Conservation (phyloP, 257 asterid genomes). For the Mentha longifolia region DNA sequence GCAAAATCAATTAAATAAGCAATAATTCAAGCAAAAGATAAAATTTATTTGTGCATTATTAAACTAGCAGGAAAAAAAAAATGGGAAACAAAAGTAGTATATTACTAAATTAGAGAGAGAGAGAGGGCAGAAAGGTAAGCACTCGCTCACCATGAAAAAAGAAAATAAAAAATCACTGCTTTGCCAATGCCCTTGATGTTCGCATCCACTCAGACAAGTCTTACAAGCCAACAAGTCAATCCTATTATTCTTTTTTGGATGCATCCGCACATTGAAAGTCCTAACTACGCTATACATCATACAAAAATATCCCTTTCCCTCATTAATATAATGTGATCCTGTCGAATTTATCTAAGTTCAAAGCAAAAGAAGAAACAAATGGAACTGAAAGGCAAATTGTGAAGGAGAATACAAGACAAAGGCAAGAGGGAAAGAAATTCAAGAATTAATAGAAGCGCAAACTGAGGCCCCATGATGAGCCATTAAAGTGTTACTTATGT, state of each 20-base stretch:
- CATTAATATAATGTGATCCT: too few relatives aligned
- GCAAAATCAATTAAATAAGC: conserved; percentile 5
- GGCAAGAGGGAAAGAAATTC: not conserved
- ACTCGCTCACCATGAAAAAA: conserved; percentile 40
- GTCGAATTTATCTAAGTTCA: not conserved
- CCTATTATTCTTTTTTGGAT: conserved; percentile 41
- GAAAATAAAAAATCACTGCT: conserved; percentile 32
- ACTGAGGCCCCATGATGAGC: conserved; percentile 53
- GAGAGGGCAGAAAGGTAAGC: conserved; percentile 45
- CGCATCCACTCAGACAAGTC: conserved; percentile 59
- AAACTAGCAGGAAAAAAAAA: conserved; percentile 30
- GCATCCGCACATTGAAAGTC: conserved; percentile 36
- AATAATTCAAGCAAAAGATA: not conserved
- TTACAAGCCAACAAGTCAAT: conserved; percentile 55
- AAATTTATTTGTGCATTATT: conserved; percentile 29
- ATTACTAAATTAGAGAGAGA: conserved; percentile 34
- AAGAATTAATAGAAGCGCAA: conserved; percentile 34
- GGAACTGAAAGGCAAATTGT: not conserved
- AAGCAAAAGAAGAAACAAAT: not conserved
- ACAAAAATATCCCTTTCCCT: not conserved
- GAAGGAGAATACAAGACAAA: not conserved
- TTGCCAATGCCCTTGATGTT: conserved; percentile 50
- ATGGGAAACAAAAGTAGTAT: conserved; percentile 31
- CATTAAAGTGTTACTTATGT: conserved; percentile 65
- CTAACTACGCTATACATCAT: conserved; percentile 37